Percentiles rank a stretch among this genome's conserved stretches.
phyloP scores from a whole-genome alignment of 2,329 filamentous ascomycete species.

The Cercospora sesami region DNA sequence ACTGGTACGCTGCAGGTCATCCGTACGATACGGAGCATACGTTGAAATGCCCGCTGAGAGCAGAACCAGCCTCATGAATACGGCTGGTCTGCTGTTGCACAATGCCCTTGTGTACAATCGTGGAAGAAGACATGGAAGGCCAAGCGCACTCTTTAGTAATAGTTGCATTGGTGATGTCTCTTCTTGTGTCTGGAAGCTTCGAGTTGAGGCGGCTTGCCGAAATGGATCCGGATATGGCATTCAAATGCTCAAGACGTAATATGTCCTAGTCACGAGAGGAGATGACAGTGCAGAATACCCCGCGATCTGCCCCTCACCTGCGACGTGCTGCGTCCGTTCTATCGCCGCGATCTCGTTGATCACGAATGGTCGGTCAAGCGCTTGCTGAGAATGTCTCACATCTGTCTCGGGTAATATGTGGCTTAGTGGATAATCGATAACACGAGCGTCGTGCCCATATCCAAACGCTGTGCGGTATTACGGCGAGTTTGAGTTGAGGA shows the following conservation, averaged over 20 bases:
- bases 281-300: background rate
- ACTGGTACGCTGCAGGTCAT: background rate
- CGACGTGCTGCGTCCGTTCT: background rate
- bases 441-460: background rate
- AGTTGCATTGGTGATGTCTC: background rate
- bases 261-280: background rate
- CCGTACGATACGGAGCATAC: background rate
- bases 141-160: background rate
- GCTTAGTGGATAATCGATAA: background rate
- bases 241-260: background rate
- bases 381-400: background rate
- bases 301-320: background rate
- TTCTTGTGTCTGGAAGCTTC: background rate
- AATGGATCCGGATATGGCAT: background rate
- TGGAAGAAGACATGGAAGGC: background rate
- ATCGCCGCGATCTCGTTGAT: background rate
- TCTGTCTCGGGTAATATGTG: background rate
- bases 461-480: background rate
- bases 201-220: background rate
- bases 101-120: background rate
- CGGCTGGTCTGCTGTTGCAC: background rate
- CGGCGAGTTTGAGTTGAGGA: too few species aligned
- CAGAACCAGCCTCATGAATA: background rate
- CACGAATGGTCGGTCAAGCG: background rate
- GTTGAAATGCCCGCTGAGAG: background rate